Base-by-base conservation (phyloP, 1,139 yeast species). In the Yamadazyma buinensis region DNA sequence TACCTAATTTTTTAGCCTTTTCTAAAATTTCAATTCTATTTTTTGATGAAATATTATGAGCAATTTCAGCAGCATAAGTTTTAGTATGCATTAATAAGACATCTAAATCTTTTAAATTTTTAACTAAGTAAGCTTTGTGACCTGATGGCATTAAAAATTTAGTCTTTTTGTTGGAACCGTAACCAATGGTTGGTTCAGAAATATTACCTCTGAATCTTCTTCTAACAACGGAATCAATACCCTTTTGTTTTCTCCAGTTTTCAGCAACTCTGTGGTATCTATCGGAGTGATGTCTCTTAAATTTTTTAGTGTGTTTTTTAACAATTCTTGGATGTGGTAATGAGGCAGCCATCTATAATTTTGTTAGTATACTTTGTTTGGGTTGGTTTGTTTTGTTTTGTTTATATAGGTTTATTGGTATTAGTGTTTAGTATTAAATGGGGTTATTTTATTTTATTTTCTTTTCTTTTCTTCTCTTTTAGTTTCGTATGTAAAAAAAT, bases 161-260 rank as follows among this genome's bases (percentile, higher is more conserved):
- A 69, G 98, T 92, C 81, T 83, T 87, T 81, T 88, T 92, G 96
- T 92, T 88, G 61, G 97, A 88, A 75, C 98, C 97, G 81, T 86
- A 94, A 79, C 99, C 99, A 64, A 94, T 90, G 80, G 85, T 90
- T 80, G 99, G 99, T 82, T 90, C 95, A 64, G 92, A 80, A 67
- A 92, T 85, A 75, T 94, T 84, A 66, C 98, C 98, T 84, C 97
- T 87, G 95, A 92, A 94, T 80, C 97, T 87, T 82, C 97, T 90
- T 83, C 97, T 90, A 71, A 90, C 97, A 77, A 90, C 83, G 61
- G 97, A 90, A 81, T 94, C 99, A 67, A 94, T 94, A 92, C 99
- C 99, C 87, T 90, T 92, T 79, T 94, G 98, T 80, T 92, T 92
- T 87, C 99, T 92, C 98, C 98, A 94, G 82, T 83, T 84, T 77